Evolutionary conservation across 805 yeast species (phyloP).

Genomic region (Jamesozyma rosinii): DNA sequence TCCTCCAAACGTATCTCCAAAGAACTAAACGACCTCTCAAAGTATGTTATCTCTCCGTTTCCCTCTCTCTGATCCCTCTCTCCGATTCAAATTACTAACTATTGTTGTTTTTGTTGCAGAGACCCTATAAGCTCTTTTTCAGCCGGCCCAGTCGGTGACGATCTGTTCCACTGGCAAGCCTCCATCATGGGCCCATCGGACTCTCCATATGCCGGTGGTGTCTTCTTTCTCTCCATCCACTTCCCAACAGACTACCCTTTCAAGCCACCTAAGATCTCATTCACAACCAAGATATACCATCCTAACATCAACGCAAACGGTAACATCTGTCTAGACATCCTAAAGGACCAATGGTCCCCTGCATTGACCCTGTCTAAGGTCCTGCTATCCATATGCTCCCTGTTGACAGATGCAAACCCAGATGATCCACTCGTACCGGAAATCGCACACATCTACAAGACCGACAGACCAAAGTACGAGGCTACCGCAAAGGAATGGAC

Average conservation of each 20-base stretch:
- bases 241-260: slow-evolving; percentile 99
- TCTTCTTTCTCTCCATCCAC: slow-evolving; percentile 88
- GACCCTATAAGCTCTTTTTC: slow-evolving; percentile 99
- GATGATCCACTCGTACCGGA: slow-evolving; percentile 99
- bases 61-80: slow-evolving; percentile 1
- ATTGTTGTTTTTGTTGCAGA: slow-evolving; percentile 35
- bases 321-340: slow-evolving; percentile 89
- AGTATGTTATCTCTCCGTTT: slow-evolving; percentile 45
- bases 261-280: slow-evolving; percentile 91
- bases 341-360: slow-evolving; percentile 98
- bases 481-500: slow-evolving; percentile 99
- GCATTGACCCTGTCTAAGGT: slow-evolving; percentile 95
- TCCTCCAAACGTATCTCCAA: slow-evolving; percentile 89
- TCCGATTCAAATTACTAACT: slow-evolving; percentile 7
- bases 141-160: slow-evolving; percentile 98
- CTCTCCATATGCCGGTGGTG: slow-evolving; percentile 85
- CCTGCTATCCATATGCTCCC: slow-evolving; percentile 84
- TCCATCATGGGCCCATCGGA: slow-evolving; percentile 98
- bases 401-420: slow-evolving; percentile 95
- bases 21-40: slow-evolving; percentile 90
- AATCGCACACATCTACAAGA: slow-evolving; percentile 92
- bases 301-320: slow-evolving; percentile 96
- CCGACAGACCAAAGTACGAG: slow-evolving; percentile 88
- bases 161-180: slow-evolving; percentile 98
- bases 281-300: slow-evolving; percentile 93